Conservation (phyloP, 2,329 filamentous ascomycete species). For the Fonsecaea monophora region DNA sequence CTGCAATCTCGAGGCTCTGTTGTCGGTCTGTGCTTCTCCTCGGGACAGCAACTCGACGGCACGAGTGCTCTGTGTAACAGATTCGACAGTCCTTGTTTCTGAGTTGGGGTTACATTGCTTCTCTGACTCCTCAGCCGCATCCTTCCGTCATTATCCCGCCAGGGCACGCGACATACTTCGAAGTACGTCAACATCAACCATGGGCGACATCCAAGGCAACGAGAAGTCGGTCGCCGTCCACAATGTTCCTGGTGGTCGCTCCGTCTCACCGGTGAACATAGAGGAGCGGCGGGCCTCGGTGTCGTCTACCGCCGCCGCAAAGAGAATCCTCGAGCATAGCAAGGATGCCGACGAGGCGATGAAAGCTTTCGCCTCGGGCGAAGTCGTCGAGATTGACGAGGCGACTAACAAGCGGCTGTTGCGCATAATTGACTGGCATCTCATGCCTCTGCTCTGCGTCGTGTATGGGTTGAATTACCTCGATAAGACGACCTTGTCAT, state of each 20-base stretch:
- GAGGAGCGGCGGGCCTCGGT: constrained; percentile 29
- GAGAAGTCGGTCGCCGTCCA: constrained; percentile 28
- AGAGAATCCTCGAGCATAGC: constrained; percentile 58
- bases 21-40: neutral
- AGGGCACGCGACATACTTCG: constrained; percentile 8
- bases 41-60: neutral
- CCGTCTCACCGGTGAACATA: constrained; percentile 33
- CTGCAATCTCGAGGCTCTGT: neutral
- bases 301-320: constrained; percentile 33
- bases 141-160: neutral
- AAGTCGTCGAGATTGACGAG: constrained; percentile 61
- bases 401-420: constrained; percentile 65
- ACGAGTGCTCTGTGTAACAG: constrained; percentile 3
- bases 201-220: constrained; percentile 31
- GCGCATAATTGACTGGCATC: constrained; percentile 66
- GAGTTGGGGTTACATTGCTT: neutral
- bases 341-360: constrained; percentile 67
- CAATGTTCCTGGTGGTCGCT: constrained; percentile 26
- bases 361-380: constrained; percentile 61
- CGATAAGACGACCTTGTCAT: constrained; percentile 60
- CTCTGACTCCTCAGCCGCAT: neutral
- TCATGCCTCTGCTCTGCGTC: constrained; percentile 66
- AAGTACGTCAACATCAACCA: constrained; percentile 9
- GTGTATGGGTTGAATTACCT: constrained; percentile 64
- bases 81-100: neutral